phyloP scores from a whole-genome alignment of 441 rosid genomes.

The Syzygium syzygioides region DNA sequence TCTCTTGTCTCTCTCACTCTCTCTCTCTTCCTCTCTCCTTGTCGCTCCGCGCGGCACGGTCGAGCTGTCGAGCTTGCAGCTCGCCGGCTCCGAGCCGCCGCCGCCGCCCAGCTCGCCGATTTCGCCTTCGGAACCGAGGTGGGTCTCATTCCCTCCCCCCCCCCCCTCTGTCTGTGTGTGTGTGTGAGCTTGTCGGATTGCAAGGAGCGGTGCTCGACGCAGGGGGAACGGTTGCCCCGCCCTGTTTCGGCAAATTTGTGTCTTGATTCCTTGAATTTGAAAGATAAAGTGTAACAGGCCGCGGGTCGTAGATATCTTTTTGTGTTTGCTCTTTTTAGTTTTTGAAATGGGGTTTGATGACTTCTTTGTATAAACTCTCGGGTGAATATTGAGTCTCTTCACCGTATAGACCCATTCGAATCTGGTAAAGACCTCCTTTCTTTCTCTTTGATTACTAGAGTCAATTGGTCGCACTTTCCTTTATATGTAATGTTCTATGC shows the following conservation, averaged over 20 bases:
- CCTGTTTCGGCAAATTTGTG: not conserved
- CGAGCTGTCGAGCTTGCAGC: not conserved
- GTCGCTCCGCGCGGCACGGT: not conserved
- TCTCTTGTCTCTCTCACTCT: not conserved
- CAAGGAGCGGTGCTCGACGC: not conserved
- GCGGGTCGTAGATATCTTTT: too few species aligned
- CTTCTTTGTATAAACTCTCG: not conserved
- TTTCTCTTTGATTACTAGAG: not conserved
- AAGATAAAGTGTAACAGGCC: not conserved
- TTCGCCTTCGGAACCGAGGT: not conserved
- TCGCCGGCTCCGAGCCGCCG: not conserved
- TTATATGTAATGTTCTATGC: not conserved
- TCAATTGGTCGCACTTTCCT: not conserved
- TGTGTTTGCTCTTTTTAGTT: not conserved
- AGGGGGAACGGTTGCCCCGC: not conserved
- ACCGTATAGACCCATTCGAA: not conserved
- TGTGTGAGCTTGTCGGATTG: not conserved
- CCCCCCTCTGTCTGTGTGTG: not conserved
- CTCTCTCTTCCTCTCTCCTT: not conserved
- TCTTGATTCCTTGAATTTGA: not conserved
- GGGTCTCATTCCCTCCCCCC: not conserved
- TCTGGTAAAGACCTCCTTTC: not conserved
- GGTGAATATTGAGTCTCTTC: not conserved
- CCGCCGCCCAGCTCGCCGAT: not conserved
- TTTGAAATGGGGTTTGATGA: not conserved